phyloP scores from a whole-genome alignment of 106 monocot species.

The Cymbidium sinense region DNA sequence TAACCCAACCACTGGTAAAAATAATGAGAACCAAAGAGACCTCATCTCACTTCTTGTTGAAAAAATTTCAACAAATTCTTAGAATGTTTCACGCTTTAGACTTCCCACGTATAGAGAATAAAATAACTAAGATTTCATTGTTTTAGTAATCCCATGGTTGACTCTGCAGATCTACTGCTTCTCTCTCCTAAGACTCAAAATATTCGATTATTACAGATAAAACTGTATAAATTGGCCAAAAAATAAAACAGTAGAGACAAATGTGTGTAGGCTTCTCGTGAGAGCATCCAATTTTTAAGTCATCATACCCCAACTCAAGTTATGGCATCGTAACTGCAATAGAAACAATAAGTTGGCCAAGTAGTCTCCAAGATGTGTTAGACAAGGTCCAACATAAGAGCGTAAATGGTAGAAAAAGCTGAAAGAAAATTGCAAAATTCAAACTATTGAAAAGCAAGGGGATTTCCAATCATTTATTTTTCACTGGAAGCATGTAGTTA shows the following conservation, averaged over 20 bases:
- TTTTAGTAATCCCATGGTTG: not conserved
- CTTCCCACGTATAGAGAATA: not conserved
- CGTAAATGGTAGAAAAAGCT: not conserved
- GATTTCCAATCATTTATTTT: not conserved
- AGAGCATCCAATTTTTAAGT: not conserved
- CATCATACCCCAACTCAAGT: not conserved
- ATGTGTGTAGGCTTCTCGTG: not conserved
- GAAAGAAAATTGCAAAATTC: not conserved
- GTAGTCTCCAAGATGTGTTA: not conserved
- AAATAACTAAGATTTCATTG: not conserved
- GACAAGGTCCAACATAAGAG: not conserved
- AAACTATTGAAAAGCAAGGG: not conserved
- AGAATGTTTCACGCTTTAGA: not conserved
- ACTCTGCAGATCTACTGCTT: not conserved
- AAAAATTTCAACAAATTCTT: not conserved
- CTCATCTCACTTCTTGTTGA: not conserved
- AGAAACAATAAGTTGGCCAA: not conserved
- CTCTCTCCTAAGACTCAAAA: not conserved
- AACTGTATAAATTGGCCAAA: no score
- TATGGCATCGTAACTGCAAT: not conserved
- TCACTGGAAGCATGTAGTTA: not conserved
- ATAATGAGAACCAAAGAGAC: not conserved
- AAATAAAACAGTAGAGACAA: not conserved
- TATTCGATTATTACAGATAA: not conserved
- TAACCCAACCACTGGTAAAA: no score